Conservation (phyloP, 805 yeast genomes). For the Candida nitratophila region DNA sequence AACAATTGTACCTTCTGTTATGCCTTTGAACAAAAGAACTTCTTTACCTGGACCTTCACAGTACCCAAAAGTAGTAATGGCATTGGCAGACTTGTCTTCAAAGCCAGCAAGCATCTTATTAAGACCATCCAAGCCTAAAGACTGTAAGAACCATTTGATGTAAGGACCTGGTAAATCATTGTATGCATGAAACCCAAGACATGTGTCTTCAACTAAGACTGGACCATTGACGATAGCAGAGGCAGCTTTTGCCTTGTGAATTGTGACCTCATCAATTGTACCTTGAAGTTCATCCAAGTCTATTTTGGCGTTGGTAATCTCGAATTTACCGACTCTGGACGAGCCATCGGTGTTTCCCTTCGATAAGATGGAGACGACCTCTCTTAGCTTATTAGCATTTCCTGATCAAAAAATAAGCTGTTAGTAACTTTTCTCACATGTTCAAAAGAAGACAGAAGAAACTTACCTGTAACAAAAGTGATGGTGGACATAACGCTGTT, state of each 20-base stretch:
- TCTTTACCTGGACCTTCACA: constrained; percentile 73
- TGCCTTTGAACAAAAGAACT: constrained; percentile 78
- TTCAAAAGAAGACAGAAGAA: too few species aligned
- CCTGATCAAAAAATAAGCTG: constrained; percentile 47
- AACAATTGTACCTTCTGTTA: constrained; percentile 76
- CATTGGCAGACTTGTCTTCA: constrained; percentile 78
- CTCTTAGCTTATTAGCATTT: constrained; percentile 79
- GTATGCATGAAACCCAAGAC: constrained; percentile 74
- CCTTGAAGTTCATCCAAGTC: constrained; percentile 94
- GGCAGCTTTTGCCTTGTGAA: constrained; percentile 72
- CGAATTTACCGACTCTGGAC: constrained; percentile 38
- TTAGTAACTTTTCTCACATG: not conserved
- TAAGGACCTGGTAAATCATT: constrained; percentile 85
- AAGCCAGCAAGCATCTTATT: constrained; percentile 74
- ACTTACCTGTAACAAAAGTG: constrained; percentile 25
- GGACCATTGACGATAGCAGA: constrained; percentile 61
- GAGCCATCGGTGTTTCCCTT: constrained; percentile 23
- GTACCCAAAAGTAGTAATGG: constrained; percentile 89
- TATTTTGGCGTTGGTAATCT: constrained; percentile 53
- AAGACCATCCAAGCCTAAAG: constrained; percentile 70
- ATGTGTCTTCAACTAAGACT: constrained; percentile 92
- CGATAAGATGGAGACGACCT: constrained; percentile 70
- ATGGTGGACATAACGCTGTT: constrained; percentile 14
- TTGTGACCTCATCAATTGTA: constrained; percentile 71
- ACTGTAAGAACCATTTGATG: constrained; percentile 81